Evolutionary conservation across 2,329 filamentous ascomycete species (phyloP).

Genomic region (Stagonosporopsis chrysanthemi): DNA sequence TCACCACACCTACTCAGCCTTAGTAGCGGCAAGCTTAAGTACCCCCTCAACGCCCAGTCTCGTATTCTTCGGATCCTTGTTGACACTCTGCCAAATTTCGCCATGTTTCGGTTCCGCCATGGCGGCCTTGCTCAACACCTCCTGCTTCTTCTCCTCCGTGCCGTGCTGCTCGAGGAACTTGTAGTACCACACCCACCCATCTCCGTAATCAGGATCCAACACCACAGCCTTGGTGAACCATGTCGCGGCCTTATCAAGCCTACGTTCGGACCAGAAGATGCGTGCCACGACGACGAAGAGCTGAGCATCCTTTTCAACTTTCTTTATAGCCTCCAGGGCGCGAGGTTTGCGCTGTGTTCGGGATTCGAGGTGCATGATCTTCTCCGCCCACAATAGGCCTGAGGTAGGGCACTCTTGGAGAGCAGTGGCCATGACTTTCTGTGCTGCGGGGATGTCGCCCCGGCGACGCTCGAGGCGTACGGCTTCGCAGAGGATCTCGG

Average conservation of each 20-base stretch:
- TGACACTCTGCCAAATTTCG: slow-evolving; percentile 86
- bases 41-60: slow-evolving; percentile 79
- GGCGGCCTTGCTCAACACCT: slow-evolving; percentile 82
- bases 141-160: slow-evolving; percentile 87
- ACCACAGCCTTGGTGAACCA: slow-evolving; percentile 98
- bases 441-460: slow-evolving; percentile 82
- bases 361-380: slow-evolving; percentile 92
- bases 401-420: slow-evolving; percentile 89
- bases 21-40: slow-evolving; percentile 75
- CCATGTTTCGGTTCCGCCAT: slow-evolving; percentile 89
- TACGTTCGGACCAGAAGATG: slow-evolving; percentile 94
- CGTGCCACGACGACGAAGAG: slow-evolving; percentile 91
- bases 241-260: slow-evolving; percentile 89
- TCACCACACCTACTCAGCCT: slow-evolving; percentile 53
- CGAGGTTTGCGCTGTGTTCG: slow-evolving; percentile 92
- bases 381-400: slow-evolving; percentile 89
- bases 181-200: slow-evolving; percentile 98
- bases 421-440: slow-evolving; percentile 90
- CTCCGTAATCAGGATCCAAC: slow-evolving; percentile 83
- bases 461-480: slow-evolving; percentile 90
- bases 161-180: slow-evolving; percentile 93
- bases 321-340: slow-evolving; percentile 93
- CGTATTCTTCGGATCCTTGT: slow-evolving; percentile 86
- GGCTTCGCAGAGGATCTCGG: slow-evolving; percentile 91
- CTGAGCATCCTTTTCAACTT: slow-evolving; percentile 89